These are phyloP conservation scores for Phytopythium cucurbitacearum DNA, from an alignment of 352 stramenopile genomes.

Conservation along the genomic window DNA sequence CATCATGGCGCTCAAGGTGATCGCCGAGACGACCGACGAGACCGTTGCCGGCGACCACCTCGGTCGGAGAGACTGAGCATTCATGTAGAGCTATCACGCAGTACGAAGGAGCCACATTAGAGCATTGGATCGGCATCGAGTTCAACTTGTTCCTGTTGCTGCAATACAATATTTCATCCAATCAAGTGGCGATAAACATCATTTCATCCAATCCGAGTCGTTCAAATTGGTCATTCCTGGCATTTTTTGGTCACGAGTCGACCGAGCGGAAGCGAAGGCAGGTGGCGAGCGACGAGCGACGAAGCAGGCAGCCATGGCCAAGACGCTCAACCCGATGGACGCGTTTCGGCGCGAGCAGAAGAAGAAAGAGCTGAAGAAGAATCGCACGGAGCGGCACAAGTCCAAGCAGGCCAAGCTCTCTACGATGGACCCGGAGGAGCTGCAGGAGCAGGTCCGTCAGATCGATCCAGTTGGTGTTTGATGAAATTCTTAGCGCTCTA, in stretches of 20 bases:
- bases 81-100: neutral
- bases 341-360: conserved; percentile 73
- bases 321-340: conserved; percentile 70
- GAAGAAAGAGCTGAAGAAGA: conserved; percentile 85
- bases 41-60: conserved; percentile 55
- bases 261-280: neutral
- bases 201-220: too few species aligned
- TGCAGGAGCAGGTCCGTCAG: conserved; percentile 33
- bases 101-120: too few species aligned
- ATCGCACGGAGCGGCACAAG: conserved; percentile 50
- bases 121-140: too few species aligned
- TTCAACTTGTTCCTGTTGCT: too few species aligned
- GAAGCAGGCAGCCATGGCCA: conserved; percentile 29
- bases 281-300: neutral
- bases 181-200: too few species aligned
- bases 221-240: too few species aligned
- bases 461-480: neutral
- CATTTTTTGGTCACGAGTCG: too few species aligned
- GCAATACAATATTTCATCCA: too few species aligned
- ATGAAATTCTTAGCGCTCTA: neutral
- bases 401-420: conserved; percentile 57
- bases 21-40: conserved; percentile 68
- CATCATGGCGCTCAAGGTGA: conserved; percentile 72
- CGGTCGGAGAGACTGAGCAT: conserved; percentile 29
- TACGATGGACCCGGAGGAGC: conserved; percentile 48